These are phyloP conservation scores for Epichloe scottii DNA, from an alignment of 2,329 filamentous ascomycete species.

Conservation along the genomic window DNA sequence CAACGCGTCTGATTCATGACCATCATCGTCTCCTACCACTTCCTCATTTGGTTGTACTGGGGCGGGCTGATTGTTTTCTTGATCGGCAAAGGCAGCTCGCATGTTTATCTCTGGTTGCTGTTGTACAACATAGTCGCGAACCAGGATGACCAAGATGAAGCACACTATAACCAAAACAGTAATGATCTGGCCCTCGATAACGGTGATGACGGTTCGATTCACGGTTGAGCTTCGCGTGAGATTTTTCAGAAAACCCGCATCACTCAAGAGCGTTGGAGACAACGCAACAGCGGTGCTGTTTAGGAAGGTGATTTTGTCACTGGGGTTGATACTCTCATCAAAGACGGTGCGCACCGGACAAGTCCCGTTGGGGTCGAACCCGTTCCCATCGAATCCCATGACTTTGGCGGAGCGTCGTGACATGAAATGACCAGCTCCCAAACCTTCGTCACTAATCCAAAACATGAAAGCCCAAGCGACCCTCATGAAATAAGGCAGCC, in stretches of 20 bases:
- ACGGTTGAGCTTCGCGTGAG: constrained; percentile 57
- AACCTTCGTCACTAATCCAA: constrained; percentile 77
- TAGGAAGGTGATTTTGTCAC: constrained; percentile 8
- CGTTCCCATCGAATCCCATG: background rate
- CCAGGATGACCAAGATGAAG: constrained; percentile 94
- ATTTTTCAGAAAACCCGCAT: constrained; percentile 43
- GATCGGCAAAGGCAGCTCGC: constrained; percentile 49
- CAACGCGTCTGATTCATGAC: constrained; percentile 14
- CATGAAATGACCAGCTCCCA: constrained; percentile 23
- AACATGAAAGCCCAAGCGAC: constrained; percentile 89
- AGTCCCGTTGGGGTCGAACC: background rate
- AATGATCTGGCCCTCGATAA: constrained; percentile 87
- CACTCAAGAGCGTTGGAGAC: constrained; percentile 37
- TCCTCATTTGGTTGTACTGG: constrained; percentile 10
- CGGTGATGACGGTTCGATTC: constrained; percentile 69
- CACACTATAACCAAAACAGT: constrained; percentile 82
- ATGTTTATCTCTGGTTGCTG: constrained; percentile 90
- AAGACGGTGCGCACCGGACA: constrained; percentile 5
- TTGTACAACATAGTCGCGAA: constrained; percentile 95
- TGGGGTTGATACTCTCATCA: constrained; percentile 7
- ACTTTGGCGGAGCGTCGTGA: constrained; percentile 1
- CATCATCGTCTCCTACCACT: constrained; percentile 5
- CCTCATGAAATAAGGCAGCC: constrained; percentile 82
- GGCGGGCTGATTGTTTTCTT: constrained; percentile 16
- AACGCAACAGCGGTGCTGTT: constrained; percentile 6